Evolutionary conservation across 805 yeast genomes (phyloP), one percentile per base, ranked within the genome.

Genomic region (Kodamaea nitidulidarum): DNA sequence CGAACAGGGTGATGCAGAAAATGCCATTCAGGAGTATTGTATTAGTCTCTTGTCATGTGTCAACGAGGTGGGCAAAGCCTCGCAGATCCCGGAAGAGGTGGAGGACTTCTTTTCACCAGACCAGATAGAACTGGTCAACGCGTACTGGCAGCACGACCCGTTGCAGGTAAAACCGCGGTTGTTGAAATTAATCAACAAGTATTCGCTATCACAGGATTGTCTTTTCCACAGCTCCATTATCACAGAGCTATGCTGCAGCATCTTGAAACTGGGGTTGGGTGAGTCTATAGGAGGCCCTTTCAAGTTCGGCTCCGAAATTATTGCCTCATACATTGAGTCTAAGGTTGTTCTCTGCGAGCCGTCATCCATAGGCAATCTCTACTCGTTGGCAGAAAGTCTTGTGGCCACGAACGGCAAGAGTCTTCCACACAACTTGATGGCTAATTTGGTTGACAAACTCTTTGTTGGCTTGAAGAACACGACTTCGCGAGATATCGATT

Each of bases 231-330:
- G 73, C 41, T 51, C 77, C 0, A 66, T 70, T 3, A 62, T 84
- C 2, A 73, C 83, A 4, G 93, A 85, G 47, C 75, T 72, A 18
- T 71, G 84, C 18, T 77, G 88, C 42, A 63, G 69, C 5, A 73
- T 88, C 2, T 68, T 87, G 46, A 80, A 76, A 48, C 49, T 64
- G 11, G 95, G 95, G 1, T 58, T 87, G 11, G 60, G 76, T 3
- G 95, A 87, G 50, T 55, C 67, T 3, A 56, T 77, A 4, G 66
- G 74, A 14, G 88, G 88, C 0, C 86, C 93, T 0, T 85, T 84
- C 56, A 79, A 74, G 7, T 72, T 84, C 42, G 60, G 63, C 0
- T 43, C 66, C 3, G 56, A 58, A 2, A 12, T 34, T n/a, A 45
- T 49, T 12, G 27, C 46, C 2, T 17, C 35, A 60, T 43, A 77